These are phyloP conservation scores for Rostrohypoxylon terebratum DNA, from an alignment of 495 filamentous ascomycete species.

Conservation along the genomic window DNA sequence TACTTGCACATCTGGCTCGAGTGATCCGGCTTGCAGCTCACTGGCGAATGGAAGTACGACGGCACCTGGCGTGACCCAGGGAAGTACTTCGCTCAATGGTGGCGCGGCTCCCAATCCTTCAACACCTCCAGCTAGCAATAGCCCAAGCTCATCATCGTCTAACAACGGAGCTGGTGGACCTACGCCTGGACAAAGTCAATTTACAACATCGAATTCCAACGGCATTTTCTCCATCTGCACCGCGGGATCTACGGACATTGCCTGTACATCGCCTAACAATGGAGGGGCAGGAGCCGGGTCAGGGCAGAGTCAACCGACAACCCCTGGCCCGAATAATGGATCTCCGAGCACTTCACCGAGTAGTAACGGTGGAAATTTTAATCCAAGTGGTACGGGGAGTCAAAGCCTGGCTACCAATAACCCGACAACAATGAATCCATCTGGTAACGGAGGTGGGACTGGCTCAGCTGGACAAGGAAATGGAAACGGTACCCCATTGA, in stretches of 20 bases:
- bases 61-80: slow-evolving; percentile 24
- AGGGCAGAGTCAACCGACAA: slow-evolving; percentile 26
- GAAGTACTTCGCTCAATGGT: slow-evolving; percentile 29
- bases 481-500: slow-evolving; percentile 16
- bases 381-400: slow-evolving; percentile 6
- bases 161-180: slow-evolving; percentile 21
- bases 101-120: slow-evolving; percentile 30
- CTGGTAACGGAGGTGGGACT: not conserved
- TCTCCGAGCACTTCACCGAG: slow-evolving; percentile 9
- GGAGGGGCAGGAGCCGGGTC: slow-evolving; percentile 17
- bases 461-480: slow-evolving; percentile 15
- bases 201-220: slow-evolving; percentile 28
- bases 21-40: slow-evolving; percentile 27
- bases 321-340: slow-evolving; percentile 2
- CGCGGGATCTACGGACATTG: slow-evolving; percentile 32
- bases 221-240: slow-evolving; percentile 27
- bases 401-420: slow-evolving; percentile 23
- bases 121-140: not conserved
- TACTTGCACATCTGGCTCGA: slow-evolving; percentile 36
- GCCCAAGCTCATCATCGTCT: slow-evolving; percentile 8
- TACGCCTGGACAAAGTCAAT: slow-evolving; percentile 28
- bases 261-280: slow-evolving; percentile 32
- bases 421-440: slow-evolving; percentile 6
- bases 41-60: slow-evolving; percentile 17
- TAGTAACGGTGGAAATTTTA: slow-evolving; percentile 16